phyloP scores from a whole-genome alignment of 352 stramenopile genomes.

The Phytophthora ohioensis region DNA sequence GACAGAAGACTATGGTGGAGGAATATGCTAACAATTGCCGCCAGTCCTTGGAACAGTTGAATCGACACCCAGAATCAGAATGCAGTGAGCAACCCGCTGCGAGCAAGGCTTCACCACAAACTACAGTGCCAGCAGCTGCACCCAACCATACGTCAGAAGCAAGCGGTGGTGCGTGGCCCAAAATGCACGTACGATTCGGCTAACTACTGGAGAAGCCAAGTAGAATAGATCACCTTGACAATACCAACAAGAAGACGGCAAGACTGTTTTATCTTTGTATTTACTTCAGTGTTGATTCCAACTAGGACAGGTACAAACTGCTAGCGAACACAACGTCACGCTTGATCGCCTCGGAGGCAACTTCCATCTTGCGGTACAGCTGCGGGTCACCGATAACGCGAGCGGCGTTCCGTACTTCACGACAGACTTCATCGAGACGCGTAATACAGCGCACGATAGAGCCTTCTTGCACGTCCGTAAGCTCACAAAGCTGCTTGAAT shows the following conservation, averaged over 20 bases:
- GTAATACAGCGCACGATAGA: slow-evolving; percentile 98
- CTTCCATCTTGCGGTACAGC: slow-evolving; percentile 98
- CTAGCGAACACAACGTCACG: slow-evolving; percentile 98
- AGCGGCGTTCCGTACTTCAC: slow-evolving; percentile 97
- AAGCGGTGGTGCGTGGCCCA: slow-evolving; percentile 9
- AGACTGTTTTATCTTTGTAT: background rate
- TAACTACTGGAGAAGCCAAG: slow-evolving; percentile 8
- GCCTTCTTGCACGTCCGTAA: slow-evolving; percentile 98
- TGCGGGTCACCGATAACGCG: slow-evolving; percentile 95
- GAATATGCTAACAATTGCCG: slow-evolving; percentile 62
- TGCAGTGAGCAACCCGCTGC: slow-evolving; percentile 1
- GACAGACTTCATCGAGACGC: slow-evolving; percentile 97
- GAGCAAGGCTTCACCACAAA: background rate
- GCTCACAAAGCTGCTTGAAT: slow-evolving; percentile 96
- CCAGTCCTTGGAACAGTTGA: slow-evolving; percentile 46
- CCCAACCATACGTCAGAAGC: background rate
- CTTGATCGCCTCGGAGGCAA: slow-evolving; percentile 96
- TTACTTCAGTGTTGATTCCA: background rate
- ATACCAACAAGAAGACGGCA: background rate
- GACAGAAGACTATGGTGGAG: slow-evolving; percentile 41
- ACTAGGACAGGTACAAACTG: slow-evolving; percentile 93
- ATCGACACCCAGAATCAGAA: slow-evolving; percentile 19
- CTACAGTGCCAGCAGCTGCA: slow-evolving; percentile 1
- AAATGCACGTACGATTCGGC: slow-evolving; percentile 54
- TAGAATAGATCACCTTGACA: slow-evolving; percentile 8